Conservation (phyloP, 306 rosid species). For the Vicia sativa region DNA sequence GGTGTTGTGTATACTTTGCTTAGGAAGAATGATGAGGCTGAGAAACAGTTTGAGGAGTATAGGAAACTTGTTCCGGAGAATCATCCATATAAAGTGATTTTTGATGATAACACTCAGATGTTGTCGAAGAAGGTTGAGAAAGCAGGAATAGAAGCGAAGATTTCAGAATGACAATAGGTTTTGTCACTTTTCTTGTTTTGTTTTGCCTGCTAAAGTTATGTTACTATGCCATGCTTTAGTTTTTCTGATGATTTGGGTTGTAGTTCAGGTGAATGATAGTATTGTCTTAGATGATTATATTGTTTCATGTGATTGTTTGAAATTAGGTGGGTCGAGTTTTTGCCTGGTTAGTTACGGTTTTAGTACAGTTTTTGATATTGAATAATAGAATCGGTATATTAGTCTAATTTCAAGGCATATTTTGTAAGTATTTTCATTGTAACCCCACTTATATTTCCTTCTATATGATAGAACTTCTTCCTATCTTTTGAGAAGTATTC, state of each 20-base stretch:
- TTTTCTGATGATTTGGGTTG: conserved; percentile 29
- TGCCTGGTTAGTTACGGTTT: conserved; percentile 31
- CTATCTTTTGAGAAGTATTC: neutral
- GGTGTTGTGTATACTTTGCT: conserved; percentile 81
- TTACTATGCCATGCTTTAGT: neutral
- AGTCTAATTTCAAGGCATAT: conserved; percentile 15
- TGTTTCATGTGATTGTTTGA: neutral
- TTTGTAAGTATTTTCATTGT: neutral
- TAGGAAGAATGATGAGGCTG: conserved; percentile 74
- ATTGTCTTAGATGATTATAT: conserved; percentile 11
- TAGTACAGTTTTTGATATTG: conserved; percentile 14
- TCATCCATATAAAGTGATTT: conserved; percentile 75
- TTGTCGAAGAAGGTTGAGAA: conserved; percentile 52
- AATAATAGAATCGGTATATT: conserved; percentile 5
- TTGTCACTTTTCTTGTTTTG: neutral
- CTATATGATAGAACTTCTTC: neutral
- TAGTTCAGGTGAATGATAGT: conserved; percentile 25
- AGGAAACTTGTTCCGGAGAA: conserved; percentile 74
- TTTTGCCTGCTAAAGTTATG: neutral
- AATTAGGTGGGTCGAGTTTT: neutral
- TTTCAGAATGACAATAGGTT: conserved; percentile 44
- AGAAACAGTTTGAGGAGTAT: conserved; percentile 73
- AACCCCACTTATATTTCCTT: neutral
- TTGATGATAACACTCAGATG: conserved; percentile 66
- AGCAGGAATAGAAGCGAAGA: conserved; percentile 45